Conservation (phyloP, 805 yeast genomes). For the Priceomyces melissophilus region DNA sequence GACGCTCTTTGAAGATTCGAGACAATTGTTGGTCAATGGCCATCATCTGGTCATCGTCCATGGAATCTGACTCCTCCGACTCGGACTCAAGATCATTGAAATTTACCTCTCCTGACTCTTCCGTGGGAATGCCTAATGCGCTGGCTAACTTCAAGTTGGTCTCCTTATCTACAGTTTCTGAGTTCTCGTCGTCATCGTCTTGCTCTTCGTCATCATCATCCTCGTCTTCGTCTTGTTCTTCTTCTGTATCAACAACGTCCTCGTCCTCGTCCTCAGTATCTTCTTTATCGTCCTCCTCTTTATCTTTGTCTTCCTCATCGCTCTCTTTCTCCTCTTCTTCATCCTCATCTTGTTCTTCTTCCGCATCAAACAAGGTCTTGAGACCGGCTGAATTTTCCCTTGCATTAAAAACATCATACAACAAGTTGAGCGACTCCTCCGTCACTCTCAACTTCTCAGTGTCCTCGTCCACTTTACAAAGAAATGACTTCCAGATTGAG, state of each 20-base stretch:
- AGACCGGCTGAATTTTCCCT: slow-evolving; percentile 84
- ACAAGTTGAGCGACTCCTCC: slow-evolving; percentile 31
- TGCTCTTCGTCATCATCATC: slow-evolving; percentile 10
- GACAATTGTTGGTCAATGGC: slow-evolving; percentile 84
- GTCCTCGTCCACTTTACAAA: slow-evolving; percentile 27
- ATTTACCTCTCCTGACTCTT: slow-evolving; percentile 42
- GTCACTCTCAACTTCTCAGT: slow-evolving; percentile 24
- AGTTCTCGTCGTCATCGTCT: slow-evolving; percentile 10
- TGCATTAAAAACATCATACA: slow-evolving; percentile 40
- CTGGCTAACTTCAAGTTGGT: slow-evolving; percentile 66
- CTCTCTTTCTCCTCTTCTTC: slow-evolving; percentile 20
- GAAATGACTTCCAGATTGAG: slow-evolving; percentile 40
- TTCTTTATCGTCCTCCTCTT: slow-evolving; percentile 16
- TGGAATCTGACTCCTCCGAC: slow-evolving; percentile 56
- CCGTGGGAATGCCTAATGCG: slow-evolving; percentile 63
- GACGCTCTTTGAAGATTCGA: slow-evolving; percentile 78
- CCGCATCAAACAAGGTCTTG: slow-evolving; percentile 66
- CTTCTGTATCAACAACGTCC: slow-evolving; percentile 15
- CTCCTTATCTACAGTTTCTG: slow-evolving; percentile 29
- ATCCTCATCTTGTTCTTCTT: slow-evolving; percentile 22
- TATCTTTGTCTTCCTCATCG: slow-evolving; percentile 15
- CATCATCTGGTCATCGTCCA: slow-evolving; percentile 97
- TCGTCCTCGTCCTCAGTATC: slow-evolving; percentile 24
- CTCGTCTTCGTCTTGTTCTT: slow-evolving; percentile 32
- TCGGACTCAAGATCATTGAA: slow-evolving; percentile 30